Conservation (phyloP, 495 filamentous ascomycete species). For the Penicillium riverlandense region DNA sequence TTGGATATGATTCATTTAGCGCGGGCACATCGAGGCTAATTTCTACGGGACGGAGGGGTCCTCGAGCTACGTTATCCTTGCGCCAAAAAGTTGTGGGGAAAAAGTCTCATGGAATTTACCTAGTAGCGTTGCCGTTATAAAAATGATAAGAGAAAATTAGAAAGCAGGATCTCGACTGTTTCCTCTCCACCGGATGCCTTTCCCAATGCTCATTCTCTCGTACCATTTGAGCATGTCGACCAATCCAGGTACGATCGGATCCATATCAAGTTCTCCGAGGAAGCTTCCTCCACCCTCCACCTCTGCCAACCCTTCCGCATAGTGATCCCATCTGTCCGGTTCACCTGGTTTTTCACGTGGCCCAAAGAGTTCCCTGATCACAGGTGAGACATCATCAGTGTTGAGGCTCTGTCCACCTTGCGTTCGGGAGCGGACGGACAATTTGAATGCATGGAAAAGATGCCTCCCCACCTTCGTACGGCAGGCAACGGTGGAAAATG, state of each 20-base stretch:
- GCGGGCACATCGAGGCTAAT: no score
- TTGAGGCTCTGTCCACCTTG: neutral
- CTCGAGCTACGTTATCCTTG: no score
- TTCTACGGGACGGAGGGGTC: no score
- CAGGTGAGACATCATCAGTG: constrained; percentile 1
- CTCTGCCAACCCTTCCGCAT: constrained; percentile 3
- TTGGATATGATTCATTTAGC: no score
- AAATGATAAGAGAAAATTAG: no score
- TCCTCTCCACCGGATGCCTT: neutral
- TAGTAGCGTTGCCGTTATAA: no score
- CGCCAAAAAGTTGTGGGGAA: no score
- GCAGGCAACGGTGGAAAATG: constrained; percentile 16
- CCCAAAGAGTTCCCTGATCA: constrained; percentile 11
- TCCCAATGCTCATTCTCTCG: constrained; percentile 15
- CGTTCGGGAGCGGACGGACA: constrained; percentile 13
- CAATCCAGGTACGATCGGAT: neutral
- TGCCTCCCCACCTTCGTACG: constrained; percentile 19
- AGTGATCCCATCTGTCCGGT: constrained; percentile 7
- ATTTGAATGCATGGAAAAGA: constrained; percentile 21
- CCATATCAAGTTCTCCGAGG: neutral
- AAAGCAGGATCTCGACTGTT: no score
- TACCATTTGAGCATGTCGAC: constrained; percentile 17
- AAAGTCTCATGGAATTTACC: no score
- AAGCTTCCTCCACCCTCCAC: constrained; percentile 2
- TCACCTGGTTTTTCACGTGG: neutral